Evolutionary conservation across 2,329 filamentous ascomycete genomes (phyloP), one percentile per base, ranked within the genome.

Genomic region (Verticillium isaacii): DNA sequence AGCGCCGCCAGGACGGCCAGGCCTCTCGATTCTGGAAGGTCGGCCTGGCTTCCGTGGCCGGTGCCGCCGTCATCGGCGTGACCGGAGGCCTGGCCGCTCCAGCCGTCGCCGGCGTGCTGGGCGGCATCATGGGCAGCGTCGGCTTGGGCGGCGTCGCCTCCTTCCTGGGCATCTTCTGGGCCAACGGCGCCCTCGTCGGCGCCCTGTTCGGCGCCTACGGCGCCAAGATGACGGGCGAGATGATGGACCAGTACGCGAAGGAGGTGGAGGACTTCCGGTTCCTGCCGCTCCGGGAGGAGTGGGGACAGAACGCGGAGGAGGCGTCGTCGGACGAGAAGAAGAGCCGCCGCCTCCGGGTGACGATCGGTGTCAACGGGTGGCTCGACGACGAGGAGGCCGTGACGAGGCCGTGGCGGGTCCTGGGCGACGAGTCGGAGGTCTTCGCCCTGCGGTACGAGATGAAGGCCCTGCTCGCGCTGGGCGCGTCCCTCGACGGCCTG

Each of bases 51-150:
- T 91, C 90, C 9, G 92, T 96, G 0, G 93, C 92, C 0, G 94
- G 94, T 12, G 94, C 94, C 1, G 91, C 91, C 0, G 79, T 97
- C 1, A 93, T 97, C n/a, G 93, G 93, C 6, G 85, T 97, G 3
- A 97, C 93, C 0, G 93, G 93, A 19, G 93, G 93, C 2, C 81
- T 97, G n/a, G 93, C 93, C 1, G 93, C 93, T 0, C 93, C 93
- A 0, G 80, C 96, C 0, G 89, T 97, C 15, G 93, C 93, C 4
- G 93, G 92, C 4, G 92, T 92, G 0, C 82, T 97, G 15, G 93
- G 93, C 2, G 89, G 89, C 1, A 82, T 97, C 2, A 91, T 97
- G 85, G 91, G 92, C 15, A 91, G 91, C 0, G 83, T 97, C 1
- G 93, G 93, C 0, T 79, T 97, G 1, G 93, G 92, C 25, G 91